Conservation (phyloP, 345 rosid genomes). For the Hirschfeldia incana region DNA sequence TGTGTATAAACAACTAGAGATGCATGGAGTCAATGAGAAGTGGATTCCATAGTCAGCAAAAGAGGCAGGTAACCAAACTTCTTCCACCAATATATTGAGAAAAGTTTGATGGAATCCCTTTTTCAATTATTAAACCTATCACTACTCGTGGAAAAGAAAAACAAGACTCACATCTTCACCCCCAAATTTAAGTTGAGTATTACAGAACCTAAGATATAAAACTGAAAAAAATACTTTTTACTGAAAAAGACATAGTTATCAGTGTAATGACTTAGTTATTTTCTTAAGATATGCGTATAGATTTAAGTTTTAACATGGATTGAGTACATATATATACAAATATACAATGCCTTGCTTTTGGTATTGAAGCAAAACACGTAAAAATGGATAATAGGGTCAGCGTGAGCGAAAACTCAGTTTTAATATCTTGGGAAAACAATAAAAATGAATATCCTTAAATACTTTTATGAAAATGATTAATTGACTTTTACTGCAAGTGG, state of each 20-base stretch:
- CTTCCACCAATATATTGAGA: slow-evolving; percentile 27
- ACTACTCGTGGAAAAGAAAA: slow-evolving; percentile 7
- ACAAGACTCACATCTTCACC: slow-evolving; percentile 2
- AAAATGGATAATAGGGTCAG: neutral
- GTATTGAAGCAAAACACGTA: neutral
- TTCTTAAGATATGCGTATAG: neutral
- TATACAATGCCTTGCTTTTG: neutral
- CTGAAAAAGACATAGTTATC: no score
- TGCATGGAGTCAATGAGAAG: slow-evolving; percentile 37
- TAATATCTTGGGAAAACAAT: neutral
- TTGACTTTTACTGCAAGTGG: slow-evolving; percentile 30
- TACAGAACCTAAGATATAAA: neutral
- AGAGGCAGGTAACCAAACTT: slow-evolving; percentile 36
- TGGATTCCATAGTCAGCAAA: slow-evolving; percentile 43
- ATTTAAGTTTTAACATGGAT: neutral
- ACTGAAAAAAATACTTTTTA: neutral
- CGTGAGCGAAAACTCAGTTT: neutral
- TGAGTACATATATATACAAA: no score
- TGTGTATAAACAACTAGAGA: slow-evolving; percentile 18
- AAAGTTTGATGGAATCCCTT: slow-evolving; percentile 25
- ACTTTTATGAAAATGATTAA: slow-evolving; percentile 6
- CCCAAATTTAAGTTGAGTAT: neutral
- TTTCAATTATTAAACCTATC: slow-evolving; percentile 32
- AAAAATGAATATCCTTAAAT: neutral
- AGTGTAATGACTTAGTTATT: neutral